Percentiles rank a stretch among this genome's conserved stretches.
phyloP scores from a whole-genome alignment of 345 rosid species.

The Pistacia integerrima region DNA sequence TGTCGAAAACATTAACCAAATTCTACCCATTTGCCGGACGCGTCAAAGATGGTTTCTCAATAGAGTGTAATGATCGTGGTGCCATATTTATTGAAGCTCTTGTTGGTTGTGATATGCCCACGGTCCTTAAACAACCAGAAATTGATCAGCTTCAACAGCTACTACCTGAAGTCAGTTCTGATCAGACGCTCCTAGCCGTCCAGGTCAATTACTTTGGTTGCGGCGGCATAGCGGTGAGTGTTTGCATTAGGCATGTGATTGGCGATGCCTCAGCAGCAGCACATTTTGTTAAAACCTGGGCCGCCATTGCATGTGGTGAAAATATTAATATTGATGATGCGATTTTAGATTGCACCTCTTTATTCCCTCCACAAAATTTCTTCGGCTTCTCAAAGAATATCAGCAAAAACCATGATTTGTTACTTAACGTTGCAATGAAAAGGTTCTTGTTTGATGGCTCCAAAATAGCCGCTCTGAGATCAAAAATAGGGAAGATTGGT shows the following conservation, averaged over 20 bases:
- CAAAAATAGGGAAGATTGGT: neutral
- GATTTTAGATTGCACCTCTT: slow-evolving; percentile 18
- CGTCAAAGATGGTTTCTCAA: slow-evolving; percentile 14
- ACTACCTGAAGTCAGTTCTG: slow-evolving; percentile 6
- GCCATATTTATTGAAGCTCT: slow-evolving; percentile 22
- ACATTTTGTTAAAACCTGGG: slow-evolving; percentile 28
- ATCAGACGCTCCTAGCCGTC: slow-evolving; percentile 15
- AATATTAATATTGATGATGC: neutral
- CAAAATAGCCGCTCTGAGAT: slow-evolving; percentile 15
- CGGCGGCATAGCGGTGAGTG: slow-evolving; percentile 33
- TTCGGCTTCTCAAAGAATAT: neutral
- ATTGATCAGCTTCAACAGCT: slow-evolving; percentile 12
- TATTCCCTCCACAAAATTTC: slow-evolving; percentile 29
- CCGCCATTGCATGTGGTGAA: slow-evolving; percentile 17
- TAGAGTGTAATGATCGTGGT: slow-evolving; percentile 34
- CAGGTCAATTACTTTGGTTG: slow-evolving; percentile 35
- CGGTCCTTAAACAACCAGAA: slow-evolving; percentile 16
- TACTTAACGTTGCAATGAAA: slow-evolving; percentile 5
- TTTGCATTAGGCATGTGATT: slow-evolving; percentile 26
- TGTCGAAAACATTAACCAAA: slow-evolving; percentile 17
- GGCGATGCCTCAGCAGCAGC: slow-evolving; percentile 31
- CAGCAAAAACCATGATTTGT: neutral
- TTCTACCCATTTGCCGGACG: slow-evolving; percentile 34
- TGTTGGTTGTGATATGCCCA: slow-evolving; percentile 10
- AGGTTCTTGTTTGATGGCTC: slow-evolving; percentile 28